Evolutionary conservation across 495 filamentous ascomycete genomes (phyloP), one percentile per base, ranked within the genome.

Genomic region (Pyronema omphalodes): DNA sequence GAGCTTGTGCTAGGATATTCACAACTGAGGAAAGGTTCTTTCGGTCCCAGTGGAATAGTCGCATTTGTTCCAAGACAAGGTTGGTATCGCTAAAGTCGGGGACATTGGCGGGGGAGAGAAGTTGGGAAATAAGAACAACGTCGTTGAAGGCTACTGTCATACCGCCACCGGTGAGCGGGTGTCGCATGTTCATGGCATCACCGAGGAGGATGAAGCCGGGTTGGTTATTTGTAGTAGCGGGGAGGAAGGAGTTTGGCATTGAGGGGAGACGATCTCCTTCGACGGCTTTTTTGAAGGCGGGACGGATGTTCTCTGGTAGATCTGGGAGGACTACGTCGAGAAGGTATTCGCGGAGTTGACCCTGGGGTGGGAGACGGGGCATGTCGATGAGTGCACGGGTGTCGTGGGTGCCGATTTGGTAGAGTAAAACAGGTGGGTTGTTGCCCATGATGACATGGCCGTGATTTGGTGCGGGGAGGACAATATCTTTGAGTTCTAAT

Each of bases 71-170:
- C 8, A 78, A 61, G 1, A 98, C 79, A 7, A 70, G 67, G 0
- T 64, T 58, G 7, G 78, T 77, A 62, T 94, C 75, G 33, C 71
- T 74, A n/a, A 98, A 70, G 57, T 73, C 69, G 3, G 86, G 84
- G 4, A 93, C 72, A 0, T 66, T 61, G 44, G 75, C 67, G 0
- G 84, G 86, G 51, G 73, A 73, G 1, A 94, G 75, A 29, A 94
- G 67, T 0, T 80, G 73, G 9, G 77, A 69, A n/a, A 95, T 71
- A 0, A 88, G 67, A 7, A 86, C 75, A 1, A 81, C 88, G 67
- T 95, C 88, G 63, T 85, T 88, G 63, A 95, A 79, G 3, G 85
- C 88, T 0, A 95, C 88, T 0, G 88, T 94, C 88, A 95, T 95
- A 58, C 88, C 88, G 59, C 88, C 88, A 51, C 88, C 88, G 0